These are phyloP conservation scores for Apiospora pterosperma DNA, from an alignment of 2,329 filamentous ascomycete species.

Conservation along the genomic window DNA sequence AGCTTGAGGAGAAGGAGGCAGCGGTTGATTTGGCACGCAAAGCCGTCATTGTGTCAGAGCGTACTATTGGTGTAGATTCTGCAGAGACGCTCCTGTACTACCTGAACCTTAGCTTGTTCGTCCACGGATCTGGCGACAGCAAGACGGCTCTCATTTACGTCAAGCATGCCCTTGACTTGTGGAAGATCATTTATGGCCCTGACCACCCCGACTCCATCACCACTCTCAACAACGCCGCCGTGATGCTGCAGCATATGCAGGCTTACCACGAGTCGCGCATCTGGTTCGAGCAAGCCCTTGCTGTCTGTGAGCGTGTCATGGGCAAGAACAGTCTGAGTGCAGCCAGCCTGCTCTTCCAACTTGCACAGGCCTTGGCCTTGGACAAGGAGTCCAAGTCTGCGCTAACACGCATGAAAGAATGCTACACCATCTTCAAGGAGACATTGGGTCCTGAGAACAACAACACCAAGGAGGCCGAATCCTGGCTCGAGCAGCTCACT, in stretches of 20 bases:
- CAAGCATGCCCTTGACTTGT: slow-evolving; percentile 88
- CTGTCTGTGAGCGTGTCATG: slow-evolving; percentile 84
- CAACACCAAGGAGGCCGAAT: slow-evolving; percentile 97
- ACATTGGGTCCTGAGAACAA: slow-evolving; percentile 87
- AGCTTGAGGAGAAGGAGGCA: slow-evolving; percentile 95
- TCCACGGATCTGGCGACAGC: slow-evolving; percentile 90
- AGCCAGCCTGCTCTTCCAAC: slow-evolving; percentile 93
- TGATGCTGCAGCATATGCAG: slow-evolving; percentile 96
- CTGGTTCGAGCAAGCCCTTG: slow-evolving; percentile 94
- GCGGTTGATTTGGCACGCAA: slow-evolving; percentile 95
- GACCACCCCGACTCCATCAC: slow-evolving; percentile 97
- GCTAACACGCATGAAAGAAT: slow-evolving; percentile 91
- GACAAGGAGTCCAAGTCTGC: slow-evolving; percentile 92
- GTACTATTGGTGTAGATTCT: slow-evolving; percentile 89
- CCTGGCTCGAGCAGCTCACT: slow-evolving; percentile 93
- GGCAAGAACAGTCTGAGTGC: slow-evolving; percentile 89
- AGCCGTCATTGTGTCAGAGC: slow-evolving; percentile 92
- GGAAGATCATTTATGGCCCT: slow-evolving; percentile 94
- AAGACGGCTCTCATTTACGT: slow-evolving; percentile 83
- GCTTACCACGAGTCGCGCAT: slow-evolving; percentile 89
- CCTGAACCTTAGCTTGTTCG: slow-evolving; percentile 90
- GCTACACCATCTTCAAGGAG: slow-evolving; percentile 89
- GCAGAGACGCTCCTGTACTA: slow-evolving; percentile 93
- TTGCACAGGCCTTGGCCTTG: slow-evolving; percentile 91
- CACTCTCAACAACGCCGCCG: slow-evolving; percentile 96